A percentile compares a stretch with the other conserved stretches of the same genome.
Evolutionary conservation across 2,329 filamentous ascomycete genomes (phyloP).

Genomic region (Dissoconium aciculare): DNA sequence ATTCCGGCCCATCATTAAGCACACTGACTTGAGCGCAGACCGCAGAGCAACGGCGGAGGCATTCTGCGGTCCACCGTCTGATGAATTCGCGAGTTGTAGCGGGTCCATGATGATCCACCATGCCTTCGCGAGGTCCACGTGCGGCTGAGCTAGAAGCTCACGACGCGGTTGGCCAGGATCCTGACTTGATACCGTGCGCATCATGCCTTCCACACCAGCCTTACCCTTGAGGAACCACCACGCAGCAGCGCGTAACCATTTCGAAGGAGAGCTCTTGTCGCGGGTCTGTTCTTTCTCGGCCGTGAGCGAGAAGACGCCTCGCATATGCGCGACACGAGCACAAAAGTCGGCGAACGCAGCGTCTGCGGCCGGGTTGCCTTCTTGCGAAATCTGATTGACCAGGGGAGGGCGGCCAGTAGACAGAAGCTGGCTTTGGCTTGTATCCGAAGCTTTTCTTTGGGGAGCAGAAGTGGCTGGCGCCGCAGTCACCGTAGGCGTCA

Average conservation of each 20-base stretch:
- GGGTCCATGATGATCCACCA: constrained; percentile 55
- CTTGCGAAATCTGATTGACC: constrained; percentile 12
- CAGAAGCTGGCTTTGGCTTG: too few species aligned
- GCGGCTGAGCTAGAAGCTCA: constrained; percentile 53
- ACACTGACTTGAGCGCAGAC: constrained; percentile 48
- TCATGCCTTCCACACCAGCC: constrained; percentile 54
- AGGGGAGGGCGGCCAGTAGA: constrained; percentile 15
- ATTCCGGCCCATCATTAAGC: constrained; percentile 69
- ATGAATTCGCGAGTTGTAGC: constrained; percentile 14
- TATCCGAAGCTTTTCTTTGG: too few species aligned
- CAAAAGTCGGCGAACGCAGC: constrained; percentile 58
- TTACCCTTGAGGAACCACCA: constrained; percentile 89
- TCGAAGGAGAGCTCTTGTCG: constrained; percentile 40
- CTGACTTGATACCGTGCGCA: constrained; percentile 40
- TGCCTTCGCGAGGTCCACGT: constrained; percentile 70
- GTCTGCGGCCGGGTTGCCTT: constrained; percentile 36
- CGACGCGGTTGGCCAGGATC: constrained; percentile 30
- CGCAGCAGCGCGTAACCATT: constrained; percentile 53
- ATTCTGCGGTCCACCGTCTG: constrained; percentile 5
- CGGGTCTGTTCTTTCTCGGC: constrained; percentile 58
- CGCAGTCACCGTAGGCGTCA: too few species aligned
- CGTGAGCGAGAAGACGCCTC: constrained; percentile 60
- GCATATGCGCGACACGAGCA: constrained; percentile 55
- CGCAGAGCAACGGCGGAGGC: constrained; percentile 6
- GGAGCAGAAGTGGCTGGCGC: too few species aligned